Conservation (phyloP, 2,329 filamentous ascomycete genomes). For the Xylariaceae sp. region DNA sequence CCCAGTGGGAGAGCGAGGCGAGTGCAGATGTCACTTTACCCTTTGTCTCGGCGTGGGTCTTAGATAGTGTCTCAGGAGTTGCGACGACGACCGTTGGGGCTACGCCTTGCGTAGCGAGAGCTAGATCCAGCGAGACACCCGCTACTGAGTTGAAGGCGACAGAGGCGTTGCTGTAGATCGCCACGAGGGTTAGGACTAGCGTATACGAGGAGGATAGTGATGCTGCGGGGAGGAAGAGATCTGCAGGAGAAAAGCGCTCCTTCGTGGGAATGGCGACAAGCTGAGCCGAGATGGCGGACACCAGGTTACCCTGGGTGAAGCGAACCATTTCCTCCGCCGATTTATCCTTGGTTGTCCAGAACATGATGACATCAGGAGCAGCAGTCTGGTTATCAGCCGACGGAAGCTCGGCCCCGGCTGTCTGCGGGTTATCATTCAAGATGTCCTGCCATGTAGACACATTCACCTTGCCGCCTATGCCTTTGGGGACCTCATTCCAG, state of each 20-base stretch:
- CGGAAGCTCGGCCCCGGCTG: slow-evolving; percentile 69
- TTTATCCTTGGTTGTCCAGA: slow-evolving; percentile 66
- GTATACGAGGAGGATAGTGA: slow-evolving; percentile 81
- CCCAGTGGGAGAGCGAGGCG: slow-evolving; percentile 72
- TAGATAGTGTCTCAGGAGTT: slow-evolving; percentile 74
- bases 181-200: slow-evolving; percentile 79
- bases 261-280: slow-evolving; percentile 75
- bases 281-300: slow-evolving; percentile 83
- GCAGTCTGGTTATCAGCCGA: slow-evolving; percentile 60
- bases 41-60: slow-evolving; percentile 69
- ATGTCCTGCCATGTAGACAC: slow-evolving; percentile 95
- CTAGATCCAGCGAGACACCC: slow-evolving; percentile 73
- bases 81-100: slow-evolving; percentile 84
- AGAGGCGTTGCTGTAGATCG: slow-evolving; percentile 83
- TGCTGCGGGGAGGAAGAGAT: slow-evolving; percentile 86
- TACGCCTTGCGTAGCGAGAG: slow-evolving; percentile 74
- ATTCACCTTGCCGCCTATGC: slow-evolving; percentile 75
- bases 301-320: slow-evolving; percentile 83
- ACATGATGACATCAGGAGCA: slow-evolving; percentile 65
- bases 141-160: slow-evolving; percentile 90
- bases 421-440: slow-evolving; percentile 70
- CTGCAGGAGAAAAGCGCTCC: slow-evolving; percentile 75
- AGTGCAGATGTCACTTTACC: slow-evolving; percentile 66
- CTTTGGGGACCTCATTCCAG: slow-evolving; percentile 87
- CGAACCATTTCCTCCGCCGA: slow-evolving; percentile 74